Evolutionary conservation across 2,329 filamentous ascomycete genomes (phyloP).

Genomic region (Pseudocercospora crystallina): DNA sequence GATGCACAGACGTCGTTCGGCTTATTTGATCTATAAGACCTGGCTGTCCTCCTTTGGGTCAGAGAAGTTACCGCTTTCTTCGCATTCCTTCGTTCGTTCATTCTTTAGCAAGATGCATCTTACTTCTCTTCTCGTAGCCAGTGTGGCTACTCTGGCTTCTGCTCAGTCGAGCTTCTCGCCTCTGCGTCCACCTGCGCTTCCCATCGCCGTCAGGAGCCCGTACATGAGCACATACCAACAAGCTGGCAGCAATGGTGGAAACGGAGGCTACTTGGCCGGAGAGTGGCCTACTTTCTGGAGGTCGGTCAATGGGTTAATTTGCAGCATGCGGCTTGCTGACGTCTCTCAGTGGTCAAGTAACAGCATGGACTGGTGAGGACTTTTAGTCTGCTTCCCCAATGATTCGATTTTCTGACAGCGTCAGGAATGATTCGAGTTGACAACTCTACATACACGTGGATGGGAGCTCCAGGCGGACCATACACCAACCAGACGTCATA

Average conservation of each 20-base stretch:
- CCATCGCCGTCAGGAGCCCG: constrained; percentile 72
- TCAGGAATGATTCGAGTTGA: constrained; percentile 65
- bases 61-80: background rate
- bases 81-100: background rate
- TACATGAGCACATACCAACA: constrained; percentile 71
- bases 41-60: background rate
- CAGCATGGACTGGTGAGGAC: constrained; percentile 58
- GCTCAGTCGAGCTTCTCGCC: constrained; percentile 55
- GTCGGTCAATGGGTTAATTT: background rate
- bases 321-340: background rate
- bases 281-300: constrained; percentile 59
- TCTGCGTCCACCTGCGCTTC: constrained; percentile 64
- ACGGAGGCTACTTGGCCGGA: constrained; percentile 64
- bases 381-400: background rate
- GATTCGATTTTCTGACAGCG: background rate
- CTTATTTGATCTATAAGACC: constrained; percentile 2
- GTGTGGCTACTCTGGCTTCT: constrained; percentile 17
- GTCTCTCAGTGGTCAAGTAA: constrained; percentile 45
- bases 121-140: constrained; percentile 14
- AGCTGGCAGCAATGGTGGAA: constrained; percentile 58
- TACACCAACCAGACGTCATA: constrained; percentile 61
- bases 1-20: no score
- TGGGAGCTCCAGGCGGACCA: constrained; percentile 43
- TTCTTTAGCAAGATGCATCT: constrained; percentile 13
- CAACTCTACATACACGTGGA: constrained; percentile 50